Evolutionary conservation across 352 stramenopile genomes (phyloP).

Genomic region (Phytophthora pluvialis): DNA sequence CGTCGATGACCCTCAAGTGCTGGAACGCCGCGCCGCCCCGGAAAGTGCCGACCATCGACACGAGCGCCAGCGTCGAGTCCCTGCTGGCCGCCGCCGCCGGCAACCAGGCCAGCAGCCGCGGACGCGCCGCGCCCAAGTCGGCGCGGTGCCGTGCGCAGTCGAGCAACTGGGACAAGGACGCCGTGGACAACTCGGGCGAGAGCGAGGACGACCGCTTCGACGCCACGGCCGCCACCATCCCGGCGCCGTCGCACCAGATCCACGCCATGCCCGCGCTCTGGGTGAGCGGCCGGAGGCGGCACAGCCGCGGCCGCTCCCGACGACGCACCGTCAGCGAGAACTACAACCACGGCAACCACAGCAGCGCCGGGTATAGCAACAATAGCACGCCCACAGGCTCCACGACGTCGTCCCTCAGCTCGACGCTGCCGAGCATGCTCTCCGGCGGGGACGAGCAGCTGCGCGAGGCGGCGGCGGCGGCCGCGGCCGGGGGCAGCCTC

Average conservation of each 20-base stretch:
- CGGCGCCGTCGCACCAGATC: slow-evolving; percentile 47
- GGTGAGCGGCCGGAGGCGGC: slow-evolving; percentile 49
- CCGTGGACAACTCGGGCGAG: slow-evolving; percentile 46
- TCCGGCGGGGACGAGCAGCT: slow-evolving; percentile 39
- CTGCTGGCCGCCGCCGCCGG: slow-evolving; percentile 19
- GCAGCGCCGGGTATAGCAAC: slow-evolving; percentile 22
- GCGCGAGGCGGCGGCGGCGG: slow-evolving; percentile 33
- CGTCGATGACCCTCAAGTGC: slow-evolving; percentile 69
- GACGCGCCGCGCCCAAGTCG: slow-evolving; percentile 30
- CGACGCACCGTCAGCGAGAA: slow-evolving; percentile 48
- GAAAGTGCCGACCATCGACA: slow-evolving; percentile 35
- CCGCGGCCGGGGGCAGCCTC: slow-evolving; percentile 14
- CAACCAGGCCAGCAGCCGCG: slow-evolving; percentile 23
- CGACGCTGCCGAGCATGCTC: slow-evolving; percentile 30
- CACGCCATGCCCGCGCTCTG: slow-evolving; percentile 47
- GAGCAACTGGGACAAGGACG: slow-evolving; percentile 64
- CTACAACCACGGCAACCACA: slow-evolving; percentile 30
- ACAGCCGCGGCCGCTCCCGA: slow-evolving; percentile 44
- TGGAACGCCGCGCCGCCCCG: slow-evolving; percentile 49
- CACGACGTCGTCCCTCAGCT: slow-evolving; percentile 23
- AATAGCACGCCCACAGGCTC: slow-evolving; percentile 33
- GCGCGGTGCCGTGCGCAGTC: slow-evolving; percentile 62
- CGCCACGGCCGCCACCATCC: slow-evolving; percentile 45
- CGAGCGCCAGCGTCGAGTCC: slow-evolving; percentile 35
- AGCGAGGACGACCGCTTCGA: slow-evolving; percentile 50